Conservation (phyloP, 148 eudicot genomes). For the Arctostaphylos glauca region DNA sequence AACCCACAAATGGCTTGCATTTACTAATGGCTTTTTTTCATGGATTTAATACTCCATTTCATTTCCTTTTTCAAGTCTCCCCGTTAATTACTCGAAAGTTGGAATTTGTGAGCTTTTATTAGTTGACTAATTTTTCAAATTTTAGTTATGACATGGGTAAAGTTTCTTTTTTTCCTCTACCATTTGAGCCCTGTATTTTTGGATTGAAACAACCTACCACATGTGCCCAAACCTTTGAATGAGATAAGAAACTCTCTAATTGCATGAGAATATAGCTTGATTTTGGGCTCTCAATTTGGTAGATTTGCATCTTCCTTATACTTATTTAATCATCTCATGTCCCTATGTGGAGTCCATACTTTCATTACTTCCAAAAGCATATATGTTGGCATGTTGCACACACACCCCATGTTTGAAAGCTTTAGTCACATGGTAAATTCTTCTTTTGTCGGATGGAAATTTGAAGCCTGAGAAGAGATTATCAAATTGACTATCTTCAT, state of each 20-base stretch:
- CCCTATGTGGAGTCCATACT: not conserved
- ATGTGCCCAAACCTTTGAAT: not conserved
- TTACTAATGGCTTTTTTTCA: not conserved
- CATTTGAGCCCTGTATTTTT: not conserved
- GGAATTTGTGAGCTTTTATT: not conserved
- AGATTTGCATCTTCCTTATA: not conserved
- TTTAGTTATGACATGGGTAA: not conserved
- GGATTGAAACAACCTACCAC: not conserved
- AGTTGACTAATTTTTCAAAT: not conserved
- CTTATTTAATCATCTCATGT: not conserved
- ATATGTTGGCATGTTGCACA: too few relatives aligned
- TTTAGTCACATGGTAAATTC: too few relatives aligned
- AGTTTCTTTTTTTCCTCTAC: not conserved
- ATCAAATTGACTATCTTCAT: too few relatives aligned
- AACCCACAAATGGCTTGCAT: not conserved
- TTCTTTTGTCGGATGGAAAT: too few relatives aligned
- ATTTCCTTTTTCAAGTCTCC: not conserved
- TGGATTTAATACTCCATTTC: not conserved
- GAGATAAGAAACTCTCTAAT: not conserved
- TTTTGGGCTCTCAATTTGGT: not conserved
- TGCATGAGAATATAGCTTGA: not conserved
- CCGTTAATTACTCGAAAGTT: not conserved
- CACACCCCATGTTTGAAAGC: too few relatives aligned
- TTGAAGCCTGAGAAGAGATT: too few relatives aligned
- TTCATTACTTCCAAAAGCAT: not conserved